Evolutionary conservation across 345 rosid genomes (phyloP).

Genomic region (Sonneratia caseolaris): DNA sequence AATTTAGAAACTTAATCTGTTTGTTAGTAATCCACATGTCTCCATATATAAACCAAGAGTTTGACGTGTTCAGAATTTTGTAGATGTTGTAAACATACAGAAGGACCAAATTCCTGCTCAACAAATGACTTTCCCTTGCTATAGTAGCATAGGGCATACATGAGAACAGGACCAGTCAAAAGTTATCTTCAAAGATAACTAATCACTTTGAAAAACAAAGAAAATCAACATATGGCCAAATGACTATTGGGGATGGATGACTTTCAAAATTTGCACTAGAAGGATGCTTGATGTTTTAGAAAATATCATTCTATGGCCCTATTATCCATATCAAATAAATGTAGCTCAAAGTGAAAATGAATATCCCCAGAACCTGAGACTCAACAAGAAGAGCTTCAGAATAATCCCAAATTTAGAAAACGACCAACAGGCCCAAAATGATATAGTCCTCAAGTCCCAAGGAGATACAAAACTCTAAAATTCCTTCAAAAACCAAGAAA

Average conservation of each 20-base stretch:
- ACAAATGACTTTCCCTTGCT: neutral
- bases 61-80: neutral
- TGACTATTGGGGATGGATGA: neutral
- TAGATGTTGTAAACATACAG: neutral
- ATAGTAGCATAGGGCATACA: neutral
- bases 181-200: neutral
- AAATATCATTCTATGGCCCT: neutral
- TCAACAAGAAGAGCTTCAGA: neutral
- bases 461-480: too few relatives aligned
- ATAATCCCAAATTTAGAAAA: neutral
- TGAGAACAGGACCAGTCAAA: neutral
- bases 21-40: neutral
- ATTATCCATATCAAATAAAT: neutral
- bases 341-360: neutral
- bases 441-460: too few relatives aligned
- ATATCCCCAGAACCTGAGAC: neutral
- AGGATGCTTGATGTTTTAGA: neutral
- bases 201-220: neutral
- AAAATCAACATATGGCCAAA: neutral
- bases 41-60: neutral
- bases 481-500: too few relatives aligned
- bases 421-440: neutral
- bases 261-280: neutral
- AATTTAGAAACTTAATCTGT: neutral
- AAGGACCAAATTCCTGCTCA: neutral